Evolutionary conservation across 768 basidiomycete species (phyloP).

Genomic region (Chalciporus pseudorubinellus): DNA sequence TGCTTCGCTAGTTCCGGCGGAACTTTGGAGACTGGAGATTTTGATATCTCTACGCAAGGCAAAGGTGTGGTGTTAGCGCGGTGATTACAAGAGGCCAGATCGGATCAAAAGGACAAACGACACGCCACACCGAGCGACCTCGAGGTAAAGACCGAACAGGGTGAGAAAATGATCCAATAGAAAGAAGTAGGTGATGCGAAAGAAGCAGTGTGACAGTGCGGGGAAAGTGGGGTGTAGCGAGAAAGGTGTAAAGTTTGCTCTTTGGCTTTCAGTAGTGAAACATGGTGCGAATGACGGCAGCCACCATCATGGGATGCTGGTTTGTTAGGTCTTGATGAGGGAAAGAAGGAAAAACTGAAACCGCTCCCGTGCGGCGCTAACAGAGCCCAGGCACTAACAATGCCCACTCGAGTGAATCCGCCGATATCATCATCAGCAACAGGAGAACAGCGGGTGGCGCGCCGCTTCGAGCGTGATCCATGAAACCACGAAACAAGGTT

Average conservation of each 20-base stretch:
- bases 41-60: constrained; percentile 70
- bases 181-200: too few species aligned
- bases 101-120: too few species aligned
- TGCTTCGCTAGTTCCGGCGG: constrained; percentile 86
- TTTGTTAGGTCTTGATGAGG: neutral
- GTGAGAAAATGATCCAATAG: neutral
- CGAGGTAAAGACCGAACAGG: neutral
- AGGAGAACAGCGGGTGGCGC: neutral
- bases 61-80: constrained; percentile 16
- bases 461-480: neutral
- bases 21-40: constrained; percentile 91
- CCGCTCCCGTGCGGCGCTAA: neutral
- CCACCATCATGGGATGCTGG: neutral
- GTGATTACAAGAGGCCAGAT: neutral
- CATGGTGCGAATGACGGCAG: neutral
- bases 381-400: neutral
- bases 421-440: too few species aligned
- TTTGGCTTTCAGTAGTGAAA: neutral
- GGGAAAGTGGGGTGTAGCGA: constrained; percentile 18
- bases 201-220: neutral
- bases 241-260: neutral
- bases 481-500: neutral
- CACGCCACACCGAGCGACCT: neutral
- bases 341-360: too few species aligned
- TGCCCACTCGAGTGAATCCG: neutral